These are phyloP conservation scores for Corchorus capsularis DNA, from an alignment of 345 rosid species.

Conservation along the genomic window DNA sequence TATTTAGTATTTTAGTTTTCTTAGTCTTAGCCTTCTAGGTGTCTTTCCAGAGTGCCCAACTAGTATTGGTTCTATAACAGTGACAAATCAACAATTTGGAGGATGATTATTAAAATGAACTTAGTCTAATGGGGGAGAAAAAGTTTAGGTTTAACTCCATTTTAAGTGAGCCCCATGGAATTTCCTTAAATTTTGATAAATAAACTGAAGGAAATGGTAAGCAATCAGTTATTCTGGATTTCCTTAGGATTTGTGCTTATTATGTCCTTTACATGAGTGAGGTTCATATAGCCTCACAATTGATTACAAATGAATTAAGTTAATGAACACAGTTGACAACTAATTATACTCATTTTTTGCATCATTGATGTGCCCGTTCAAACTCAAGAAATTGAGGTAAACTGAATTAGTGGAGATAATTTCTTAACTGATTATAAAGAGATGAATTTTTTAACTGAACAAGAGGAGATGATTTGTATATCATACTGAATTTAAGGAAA, in stretches of 20 bases:
- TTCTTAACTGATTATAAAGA: background rate
- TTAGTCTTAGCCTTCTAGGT: no score
- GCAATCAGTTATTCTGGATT: background rate
- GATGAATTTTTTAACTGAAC: background rate
- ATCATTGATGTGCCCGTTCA: background rate
- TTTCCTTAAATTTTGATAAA: conserved; percentile 6
- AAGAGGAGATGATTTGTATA: background rate
- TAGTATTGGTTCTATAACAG: no score
- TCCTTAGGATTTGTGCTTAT: background rate
- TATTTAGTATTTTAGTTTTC: no score
- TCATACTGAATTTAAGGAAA: background rate
- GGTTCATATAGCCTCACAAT: background rate
- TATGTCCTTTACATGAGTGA: background rate
- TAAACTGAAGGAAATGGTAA: background rate
- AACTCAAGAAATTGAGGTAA: background rate
- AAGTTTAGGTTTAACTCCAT: no score
- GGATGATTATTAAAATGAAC: no score
- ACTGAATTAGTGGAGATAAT: background rate
- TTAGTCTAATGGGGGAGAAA: no score
- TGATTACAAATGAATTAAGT: background rate
- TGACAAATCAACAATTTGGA: no score
- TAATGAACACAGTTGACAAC: background rate
- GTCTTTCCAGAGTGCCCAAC: no score
- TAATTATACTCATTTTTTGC: background rate
- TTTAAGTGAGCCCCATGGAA: background rate